These are phyloP conservation scores for Knufia fluminis DNA, from an alignment of 2,329 filamentous ascomycete genomes.

Conservation along the genomic window DNA sequence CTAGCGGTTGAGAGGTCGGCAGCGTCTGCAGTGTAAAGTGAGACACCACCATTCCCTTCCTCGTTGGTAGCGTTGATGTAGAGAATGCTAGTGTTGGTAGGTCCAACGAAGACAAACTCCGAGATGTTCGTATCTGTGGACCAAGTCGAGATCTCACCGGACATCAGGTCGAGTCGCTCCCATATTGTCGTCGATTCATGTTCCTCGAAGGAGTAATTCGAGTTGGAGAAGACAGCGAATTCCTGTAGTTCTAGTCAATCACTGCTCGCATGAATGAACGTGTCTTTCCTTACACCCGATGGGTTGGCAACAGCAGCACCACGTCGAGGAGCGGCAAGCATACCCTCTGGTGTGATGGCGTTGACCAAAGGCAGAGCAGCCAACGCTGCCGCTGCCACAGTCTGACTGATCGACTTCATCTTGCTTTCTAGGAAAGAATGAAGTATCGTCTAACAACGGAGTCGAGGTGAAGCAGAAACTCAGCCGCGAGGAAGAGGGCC, in stretches of 20 bases:
- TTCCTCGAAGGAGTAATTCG: conserved; percentile 69
- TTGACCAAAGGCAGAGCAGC: conserved; percentile 21
- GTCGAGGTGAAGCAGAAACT: neutral
- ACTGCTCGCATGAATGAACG: neutral
- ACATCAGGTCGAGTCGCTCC: conserved; percentile 63
- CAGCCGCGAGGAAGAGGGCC: neutral
- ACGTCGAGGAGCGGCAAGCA: conserved; percentile 32
- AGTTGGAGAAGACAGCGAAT: conserved; percentile 47
- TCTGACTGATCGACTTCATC: neutral
- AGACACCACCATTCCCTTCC: conserved; percentile 31
- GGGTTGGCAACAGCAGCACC: conserved; percentile 32
- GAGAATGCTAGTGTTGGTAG: conserved; percentile 49
- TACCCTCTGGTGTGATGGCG: conserved; percentile 26
- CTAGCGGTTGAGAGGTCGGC: conserved; percentile 29
- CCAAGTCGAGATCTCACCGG: conserved; percentile 56
- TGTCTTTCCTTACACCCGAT: conserved; percentile 28
- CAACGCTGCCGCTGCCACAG: conserved; percentile 15
- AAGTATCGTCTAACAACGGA: neutral
- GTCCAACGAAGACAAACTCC: conserved; percentile 68
- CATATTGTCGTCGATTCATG: conserved; percentile 55
- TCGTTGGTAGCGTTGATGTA: conserved; percentile 44
- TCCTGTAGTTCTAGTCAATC: conserved; percentile 23
- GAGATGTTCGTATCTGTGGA: conserved; percentile 56
- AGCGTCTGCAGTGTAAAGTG: conserved; percentile 31
- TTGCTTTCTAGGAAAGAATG: neutral